Base-by-base conservation (phyloP, 2,329 filamentous ascomycete species). In the Chrysoporthe austroafricana region DNA sequence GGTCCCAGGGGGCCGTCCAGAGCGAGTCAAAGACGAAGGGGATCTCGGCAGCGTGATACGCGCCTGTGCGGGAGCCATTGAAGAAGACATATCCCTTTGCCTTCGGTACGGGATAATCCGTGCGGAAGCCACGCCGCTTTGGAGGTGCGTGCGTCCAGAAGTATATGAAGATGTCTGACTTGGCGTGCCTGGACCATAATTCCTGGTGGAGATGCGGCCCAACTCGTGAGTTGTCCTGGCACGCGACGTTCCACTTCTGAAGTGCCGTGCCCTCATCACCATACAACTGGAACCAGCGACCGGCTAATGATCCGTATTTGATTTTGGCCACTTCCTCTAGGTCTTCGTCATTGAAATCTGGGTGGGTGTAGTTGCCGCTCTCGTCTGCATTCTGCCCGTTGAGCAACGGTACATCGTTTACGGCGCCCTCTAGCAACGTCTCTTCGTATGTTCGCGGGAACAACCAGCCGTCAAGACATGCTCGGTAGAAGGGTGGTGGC, bases 61-160 rank as follows among this genome's bases (percentile, higher is more conserved):
- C 57, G n/a, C 57, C 57, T 1, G 57, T 59, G 34, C 57, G 32
- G 16, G 57, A 43, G 39, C 57, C 57, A 18, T 59, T 59, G 57
- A 59, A 59, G 21, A 59, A 59, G 18, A 42, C 39, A 21, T 59
- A 59, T 11, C 57, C 57, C 21, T 59, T 59, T 3, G 57, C 57
- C 36, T 59, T 59, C 14, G 57, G 57, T 14, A 43, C 57, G 13
- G 57, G 57, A 21, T 43, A 43, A 42, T 43, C 57, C n/a, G n/a
- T 43, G 18, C 36, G 18, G 57, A 59, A 59, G 2, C 57, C 54
- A 16, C 70, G 63, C 58, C 73, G 70, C 13, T 59, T 56, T n/a
- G 75, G 72, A 7, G 76, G 76, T 7, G 74, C 68, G 54, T 74
- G 74, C 13, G 72, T 73, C 71, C 73, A 78, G 64, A 71, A 75